These are phyloP conservation scores for Fusarium guadeloupense DNA, from an alignment of 2,329 filamentous ascomycete species.

Conservation along the genomic window DNA sequence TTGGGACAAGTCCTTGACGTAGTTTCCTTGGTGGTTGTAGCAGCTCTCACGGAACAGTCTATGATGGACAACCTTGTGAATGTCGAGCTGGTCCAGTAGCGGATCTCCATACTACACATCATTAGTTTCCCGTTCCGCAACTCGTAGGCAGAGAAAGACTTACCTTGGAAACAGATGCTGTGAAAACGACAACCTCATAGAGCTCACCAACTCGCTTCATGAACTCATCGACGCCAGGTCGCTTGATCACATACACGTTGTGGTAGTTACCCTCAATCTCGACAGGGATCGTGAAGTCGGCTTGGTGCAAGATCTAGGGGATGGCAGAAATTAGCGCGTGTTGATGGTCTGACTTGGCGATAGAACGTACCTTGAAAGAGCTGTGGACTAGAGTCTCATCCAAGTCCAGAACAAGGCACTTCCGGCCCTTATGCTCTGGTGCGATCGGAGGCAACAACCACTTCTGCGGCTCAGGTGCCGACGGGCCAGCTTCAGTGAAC, in stretches of 20 bases:
- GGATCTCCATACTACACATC: slow-evolving; percentile 86
- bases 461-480: slow-evolving; percentile 59
- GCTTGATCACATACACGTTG: slow-evolving; percentile 99
- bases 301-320: slow-evolving; percentile 91
- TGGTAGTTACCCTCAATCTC: slow-evolving; percentile 99
- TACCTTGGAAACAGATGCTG: slow-evolving; percentile 97
- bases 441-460: slow-evolving; percentile 84
- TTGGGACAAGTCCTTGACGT: slow-evolving; percentile 98
- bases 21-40: slow-evolving; percentile 99
- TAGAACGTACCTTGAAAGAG: slow-evolving; percentile 85
- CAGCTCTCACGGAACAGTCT: slow-evolving; percentile 97
- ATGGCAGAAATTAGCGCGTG: slow-evolving; percentile 34
- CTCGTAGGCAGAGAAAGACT: slow-evolving; percentile 12
- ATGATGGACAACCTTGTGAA: slow-evolving; percentile 96
- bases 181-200: slow-evolving; percentile 98
- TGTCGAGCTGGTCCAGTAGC: slow-evolving; percentile 93
- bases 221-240: slow-evolving; percentile 97
- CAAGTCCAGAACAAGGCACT: slow-evolving; percentile 93
- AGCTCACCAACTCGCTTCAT: slow-evolving; percentile 98
- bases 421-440: slow-evolving; percentile 83
- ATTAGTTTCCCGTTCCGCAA: slow-evolving; percentile 35
- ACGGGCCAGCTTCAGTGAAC: slow-evolving; percentile 53
- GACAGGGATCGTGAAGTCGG: slow-evolving; percentile 98
- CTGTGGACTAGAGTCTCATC: slow-evolving; percentile 98
- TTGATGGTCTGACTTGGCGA: neutral